These are phyloP conservation scores for Eutrema salsugineum DNA, from an alignment of 441 rosid genomes.

Conservation along the genomic window DNA sequence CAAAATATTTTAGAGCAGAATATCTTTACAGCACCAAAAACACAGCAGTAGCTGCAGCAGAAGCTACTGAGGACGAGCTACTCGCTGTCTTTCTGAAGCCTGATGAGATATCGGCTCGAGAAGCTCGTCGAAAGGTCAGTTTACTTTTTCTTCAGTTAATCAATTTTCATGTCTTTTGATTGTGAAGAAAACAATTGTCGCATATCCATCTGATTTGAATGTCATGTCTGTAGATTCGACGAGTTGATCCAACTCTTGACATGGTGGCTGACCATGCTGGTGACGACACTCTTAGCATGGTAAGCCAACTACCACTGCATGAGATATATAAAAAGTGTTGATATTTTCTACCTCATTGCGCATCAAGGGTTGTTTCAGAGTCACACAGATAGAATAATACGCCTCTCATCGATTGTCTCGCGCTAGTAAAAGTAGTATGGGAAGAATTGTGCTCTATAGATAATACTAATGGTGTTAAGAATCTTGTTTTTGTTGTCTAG, in stretches of 20 bases:
- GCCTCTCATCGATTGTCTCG: background rate
- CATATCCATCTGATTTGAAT: constrained; percentile 8
- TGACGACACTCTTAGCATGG: constrained; percentile 89
- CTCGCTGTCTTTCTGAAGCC: constrained; percentile 87
- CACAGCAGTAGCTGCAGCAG: constrained; percentile 77
- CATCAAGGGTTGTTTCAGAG: background rate
- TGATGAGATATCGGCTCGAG: constrained; percentile 80
- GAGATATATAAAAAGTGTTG: background rate
- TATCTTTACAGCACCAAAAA: constrained; percentile 76
- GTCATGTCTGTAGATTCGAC: constrained; percentile 54
- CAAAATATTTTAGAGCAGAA: constrained; percentile 89
- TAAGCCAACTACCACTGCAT: constrained; percentile 36
- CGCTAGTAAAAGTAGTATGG: background rate
- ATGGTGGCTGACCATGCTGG: constrained; percentile 95
- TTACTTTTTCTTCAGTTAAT: constrained; percentile 9
- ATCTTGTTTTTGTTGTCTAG: background rate
- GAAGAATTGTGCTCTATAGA: background rate
- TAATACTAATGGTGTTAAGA: background rate
- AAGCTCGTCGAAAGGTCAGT: constrained; percentile 70
- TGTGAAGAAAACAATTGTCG: background rate
- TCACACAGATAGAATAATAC: background rate
- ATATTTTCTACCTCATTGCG: background rate
- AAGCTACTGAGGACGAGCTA: constrained; percentile 97
- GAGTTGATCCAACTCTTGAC: constrained; percentile 91
- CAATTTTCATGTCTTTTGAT: background rate